Conservation (phyloP, 2,329 filamentous ascomycete species). For the Trichoderma simmonsii region DNA sequence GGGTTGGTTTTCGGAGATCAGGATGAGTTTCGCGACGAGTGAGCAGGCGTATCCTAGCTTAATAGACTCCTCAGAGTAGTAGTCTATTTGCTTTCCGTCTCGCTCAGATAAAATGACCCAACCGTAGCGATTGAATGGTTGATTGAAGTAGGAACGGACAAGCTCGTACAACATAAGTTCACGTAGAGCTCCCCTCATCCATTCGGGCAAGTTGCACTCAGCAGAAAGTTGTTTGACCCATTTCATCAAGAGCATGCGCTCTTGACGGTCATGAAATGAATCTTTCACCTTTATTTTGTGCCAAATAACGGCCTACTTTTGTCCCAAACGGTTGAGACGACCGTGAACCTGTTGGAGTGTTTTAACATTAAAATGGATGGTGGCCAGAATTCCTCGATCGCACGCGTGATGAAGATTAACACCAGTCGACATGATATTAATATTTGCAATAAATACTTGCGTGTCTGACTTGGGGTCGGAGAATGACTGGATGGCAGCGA, state of each 20-base stretch:
- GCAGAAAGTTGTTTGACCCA: neutral
- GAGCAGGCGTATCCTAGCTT: neutral
- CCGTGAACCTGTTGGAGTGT: neutral
- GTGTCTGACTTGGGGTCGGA: neutral
- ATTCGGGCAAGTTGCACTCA: neutral
- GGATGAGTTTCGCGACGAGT: too few species aligned
- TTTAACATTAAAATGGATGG: neutral
- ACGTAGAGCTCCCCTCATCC: neutral
- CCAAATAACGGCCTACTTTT: neutral
- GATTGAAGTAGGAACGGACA: neutral
- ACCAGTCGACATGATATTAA: neutral
- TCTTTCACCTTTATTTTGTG: neutral
- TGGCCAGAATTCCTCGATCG: neutral
- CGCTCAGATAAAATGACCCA: neutral
- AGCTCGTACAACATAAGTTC: neutral
- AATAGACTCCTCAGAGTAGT: neutral
- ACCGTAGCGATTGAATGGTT: neutral
- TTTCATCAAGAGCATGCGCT: neutral
- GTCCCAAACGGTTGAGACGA: neutral
- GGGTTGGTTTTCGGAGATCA: too few species aligned
- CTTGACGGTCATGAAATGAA: neutral
- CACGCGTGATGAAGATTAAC: neutral
- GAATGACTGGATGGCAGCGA: neutral
- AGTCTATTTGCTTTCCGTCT: neutral
- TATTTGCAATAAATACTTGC: neutral